Conservation (phyloP, 768 basidiomycete species). For the Agaricus subrufescens region DNA sequence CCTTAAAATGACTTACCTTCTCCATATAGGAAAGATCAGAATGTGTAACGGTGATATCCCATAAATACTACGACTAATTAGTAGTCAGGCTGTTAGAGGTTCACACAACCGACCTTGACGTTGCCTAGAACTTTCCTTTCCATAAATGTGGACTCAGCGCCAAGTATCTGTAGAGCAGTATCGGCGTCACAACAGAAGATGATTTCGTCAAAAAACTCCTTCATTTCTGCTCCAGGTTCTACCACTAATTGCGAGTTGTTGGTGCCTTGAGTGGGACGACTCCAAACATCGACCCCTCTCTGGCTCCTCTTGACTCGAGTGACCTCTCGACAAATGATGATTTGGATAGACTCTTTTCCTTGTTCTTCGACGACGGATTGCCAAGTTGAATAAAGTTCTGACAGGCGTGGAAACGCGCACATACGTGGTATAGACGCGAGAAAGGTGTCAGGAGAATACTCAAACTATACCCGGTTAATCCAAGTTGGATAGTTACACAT, state of each 20-base stretch:
- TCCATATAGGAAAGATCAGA: conserved; percentile 41
- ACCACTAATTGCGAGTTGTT: conserved; percentile 22
- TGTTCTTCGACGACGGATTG: conserved; percentile 20
- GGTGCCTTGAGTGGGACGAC: conserved; percentile 22
- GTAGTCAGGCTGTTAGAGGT: background rate
- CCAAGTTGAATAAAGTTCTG: conserved; percentile 22
- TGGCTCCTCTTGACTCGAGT: conserved; percentile 19
- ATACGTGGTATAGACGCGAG: conserved; percentile 25
- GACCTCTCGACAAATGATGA: conserved; percentile 21
- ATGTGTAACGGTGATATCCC: conserved; percentile 49
- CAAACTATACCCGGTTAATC: conserved; percentile 17
- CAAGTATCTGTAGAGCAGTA: conserved; percentile 20
- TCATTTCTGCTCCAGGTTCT: conserved; percentile 20
- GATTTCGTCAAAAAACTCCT: conserved; percentile 22
- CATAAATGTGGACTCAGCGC: conserved; percentile 21
- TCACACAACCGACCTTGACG: conserved; percentile 17
- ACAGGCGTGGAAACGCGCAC: conserved; percentile 24
- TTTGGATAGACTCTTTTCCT: conserved; percentile 19
- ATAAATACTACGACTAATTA: conserved; percentile 24
- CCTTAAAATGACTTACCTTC: conserved; percentile 23
- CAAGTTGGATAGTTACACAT: too few species aligned
- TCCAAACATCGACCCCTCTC: conserved; percentile 21
- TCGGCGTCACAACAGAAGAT: conserved; percentile 25
- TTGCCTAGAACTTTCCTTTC: conserved; percentile 26
- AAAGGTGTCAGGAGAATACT: conserved; percentile 25